Base-by-base conservation (phyloP, 306 rosid genomes). In the Abrus precatorius region DNA sequence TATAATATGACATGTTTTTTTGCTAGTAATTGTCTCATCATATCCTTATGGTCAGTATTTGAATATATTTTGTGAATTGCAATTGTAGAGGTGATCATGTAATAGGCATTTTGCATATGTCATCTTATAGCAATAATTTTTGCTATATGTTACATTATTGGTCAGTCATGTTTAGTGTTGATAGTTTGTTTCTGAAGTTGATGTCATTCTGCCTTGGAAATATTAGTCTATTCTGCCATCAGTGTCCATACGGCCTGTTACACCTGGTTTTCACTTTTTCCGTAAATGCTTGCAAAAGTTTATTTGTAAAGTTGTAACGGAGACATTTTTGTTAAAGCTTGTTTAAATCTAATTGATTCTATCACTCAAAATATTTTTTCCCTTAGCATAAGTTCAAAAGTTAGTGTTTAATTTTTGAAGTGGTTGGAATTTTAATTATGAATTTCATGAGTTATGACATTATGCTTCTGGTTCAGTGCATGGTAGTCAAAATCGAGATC, bases 51-150 rank as follows among this genome's bases (percentile, higher is more conserved):
- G 45, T 52, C 30, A 20, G 64, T 56, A 38, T 52, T 64, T 52
- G 30, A 64, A 38, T 52, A 5, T 45, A 1, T 75, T 33, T 0
- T 30, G 20, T 36, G 40, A 36, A 4, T n/a, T 60, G 57, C 4
- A 64, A 36, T 59, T 34, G 27, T 70, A 45, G 72, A 69, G 72
- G 52, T 53, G 48, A 44, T 33, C 52, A 43, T 69, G 32, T 10
- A 32, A 63, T 52, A 13, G 38, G 5, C 10, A 3, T 40, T 2
- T 28, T 13, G 27, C 56, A 9, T 28, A 27, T 54, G 11, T 62
- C 49, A 64, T 59, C 9, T 32, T 12, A 27, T 4, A 9, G 1
- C 44, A 33, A 9, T 34, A 10, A 32, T 28, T 53, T 20, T 6
- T 13, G 41, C 69, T n/a, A 69, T 20, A 32, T 12, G 5, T 63